Percentiles rank a stretch among this genome's conserved stretches.
Evolutionary conservation across 2,329 filamentous ascomycete species (phyloP).

Genomic region (Zopfia rhizophila): DNA sequence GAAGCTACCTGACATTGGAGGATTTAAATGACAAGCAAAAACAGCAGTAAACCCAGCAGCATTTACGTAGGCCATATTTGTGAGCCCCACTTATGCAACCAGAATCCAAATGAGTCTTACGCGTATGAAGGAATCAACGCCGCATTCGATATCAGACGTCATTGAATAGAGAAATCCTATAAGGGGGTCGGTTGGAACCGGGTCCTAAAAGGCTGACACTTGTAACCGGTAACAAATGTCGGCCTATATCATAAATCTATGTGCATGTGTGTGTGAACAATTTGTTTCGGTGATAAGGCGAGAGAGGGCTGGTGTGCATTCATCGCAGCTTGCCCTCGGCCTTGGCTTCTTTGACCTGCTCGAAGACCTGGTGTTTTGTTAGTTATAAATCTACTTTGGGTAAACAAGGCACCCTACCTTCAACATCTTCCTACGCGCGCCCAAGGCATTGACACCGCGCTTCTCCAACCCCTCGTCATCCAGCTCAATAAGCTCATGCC

Average conservation of each 20-base stretch:
- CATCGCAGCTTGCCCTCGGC: slow-evolving; percentile 55
- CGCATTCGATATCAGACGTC: slow-evolving; percentile 12
- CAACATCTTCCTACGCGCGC: slow-evolving; percentile 95
- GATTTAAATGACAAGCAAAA: slow-evolving; percentile 9
- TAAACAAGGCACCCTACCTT: slow-evolving; percentile 69
- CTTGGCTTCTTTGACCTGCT: slow-evolving; percentile 81
- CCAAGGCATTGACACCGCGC: slow-evolving; percentile 92
- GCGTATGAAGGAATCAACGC: slow-evolving; percentile 15
- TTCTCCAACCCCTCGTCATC: slow-evolving; percentile 94
- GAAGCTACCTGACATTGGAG: slow-evolving; percentile 4
- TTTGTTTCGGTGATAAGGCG: slow-evolving; percentile 6
- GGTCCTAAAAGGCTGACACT: slow-evolving; percentile 6
- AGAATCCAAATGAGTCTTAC: slow-evolving; percentile 21
- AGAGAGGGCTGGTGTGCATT: slow-evolving; percentile 11
- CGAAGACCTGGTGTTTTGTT: slow-evolving; percentile 74
- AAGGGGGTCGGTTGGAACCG: too few species aligned
- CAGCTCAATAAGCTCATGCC: slow-evolving; percentile 90
- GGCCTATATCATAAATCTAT: slow-evolving; percentile 18
- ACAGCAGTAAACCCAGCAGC: slow-evolving; percentile 8
- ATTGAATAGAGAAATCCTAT: slow-evolving; percentile 19
- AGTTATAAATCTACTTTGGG: slow-evolving; percentile 26
- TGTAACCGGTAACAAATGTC: slow-evolving; percentile 19
- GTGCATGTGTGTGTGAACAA: slow-evolving; percentile 19
- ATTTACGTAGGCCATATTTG: slow-evolving; percentile 26
- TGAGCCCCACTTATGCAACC: slow-evolving; percentile 17